Evolutionary conservation across 2,329 filamentous ascomycete genomes (phyloP).

Genomic region (Phialocephala subalpina): DNA sequence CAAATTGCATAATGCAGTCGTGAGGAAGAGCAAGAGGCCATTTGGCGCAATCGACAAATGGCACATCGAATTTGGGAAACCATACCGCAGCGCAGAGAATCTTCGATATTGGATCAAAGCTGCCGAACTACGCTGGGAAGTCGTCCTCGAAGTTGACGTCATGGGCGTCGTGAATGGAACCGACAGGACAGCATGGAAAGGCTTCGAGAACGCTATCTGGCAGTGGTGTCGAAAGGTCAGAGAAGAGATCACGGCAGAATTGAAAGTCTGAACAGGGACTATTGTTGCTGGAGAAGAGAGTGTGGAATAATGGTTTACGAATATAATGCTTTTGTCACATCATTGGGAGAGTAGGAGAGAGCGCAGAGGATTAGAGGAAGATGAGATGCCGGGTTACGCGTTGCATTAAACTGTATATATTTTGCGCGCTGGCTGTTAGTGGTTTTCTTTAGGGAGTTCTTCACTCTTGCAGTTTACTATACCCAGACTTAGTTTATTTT

Average conservation of each 20-base stretch:
- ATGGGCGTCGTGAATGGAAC: slow-evolving; percentile 84
- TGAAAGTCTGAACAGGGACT: slow-evolving; percentile 40
- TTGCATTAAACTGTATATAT: slow-evolving; percentile 15
- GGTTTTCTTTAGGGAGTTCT: slow-evolving; percentile 7
- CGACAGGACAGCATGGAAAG: slow-evolving; percentile 73
- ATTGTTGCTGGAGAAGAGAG: not conserved
- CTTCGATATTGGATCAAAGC: slow-evolving; percentile 96
- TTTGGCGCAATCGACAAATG: slow-evolving; percentile 91
- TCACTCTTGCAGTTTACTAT: slow-evolving; percentile 20
- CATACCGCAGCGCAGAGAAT: slow-evolving; percentile 93
- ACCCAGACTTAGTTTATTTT: slow-evolving; percentile 20
- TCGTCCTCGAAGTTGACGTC: slow-evolving; percentile 82
- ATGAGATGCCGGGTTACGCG: not conserved
- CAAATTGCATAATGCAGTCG: slow-evolving; percentile 87
- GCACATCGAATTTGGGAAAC: slow-evolving; percentile 93
- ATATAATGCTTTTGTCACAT: slow-evolving; percentile 17
- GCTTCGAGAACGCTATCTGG: slow-evolving; percentile 84
- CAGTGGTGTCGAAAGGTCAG: slow-evolving; percentile 85
- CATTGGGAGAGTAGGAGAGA: not conserved
- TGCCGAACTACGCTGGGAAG: slow-evolving; percentile 92
- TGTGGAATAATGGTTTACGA: slow-evolving; percentile 14
- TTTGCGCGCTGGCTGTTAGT: slow-evolving; percentile 1
- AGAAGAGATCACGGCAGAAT: slow-evolving; percentile 81
- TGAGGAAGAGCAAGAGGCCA: slow-evolving; percentile 82
- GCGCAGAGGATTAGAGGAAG: not conserved